phyloP scores from a whole-genome alignment of 1,284 basidiomycete genomes.

The Leucoagaricus sp. region DNA sequence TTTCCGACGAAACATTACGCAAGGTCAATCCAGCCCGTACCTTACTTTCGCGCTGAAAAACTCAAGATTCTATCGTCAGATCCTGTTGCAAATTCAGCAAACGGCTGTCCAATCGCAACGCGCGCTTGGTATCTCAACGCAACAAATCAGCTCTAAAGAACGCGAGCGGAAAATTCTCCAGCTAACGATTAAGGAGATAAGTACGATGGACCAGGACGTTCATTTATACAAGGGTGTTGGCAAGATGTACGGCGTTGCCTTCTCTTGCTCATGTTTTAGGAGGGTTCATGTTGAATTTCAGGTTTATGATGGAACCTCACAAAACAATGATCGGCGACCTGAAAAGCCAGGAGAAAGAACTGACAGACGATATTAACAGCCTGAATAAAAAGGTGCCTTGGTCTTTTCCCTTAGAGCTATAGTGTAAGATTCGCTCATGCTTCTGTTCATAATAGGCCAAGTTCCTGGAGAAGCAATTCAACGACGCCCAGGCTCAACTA shows the following conservation, averaged over 20 bases:
- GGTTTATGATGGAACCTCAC: constrained; percentile 89
- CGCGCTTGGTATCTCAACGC: constrained; percentile 67
- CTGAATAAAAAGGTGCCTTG: constrained; percentile 74
- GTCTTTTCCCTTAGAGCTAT: not conserved
- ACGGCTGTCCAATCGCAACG: constrained; percentile 82
- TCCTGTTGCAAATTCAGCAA: constrained; percentile 87
- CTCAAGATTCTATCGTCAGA: constrained; percentile 49
- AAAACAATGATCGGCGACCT: constrained; percentile 76
- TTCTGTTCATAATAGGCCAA: constrained; percentile 62
- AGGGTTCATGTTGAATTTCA: constrained; percentile 30
- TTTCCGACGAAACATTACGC: constrained; percentile 85
- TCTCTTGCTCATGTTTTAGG: not conserved
- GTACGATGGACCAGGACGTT: constrained; percentile 62
- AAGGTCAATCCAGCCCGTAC: constrained; percentile 52
- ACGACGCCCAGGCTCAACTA: constrained; percentile 83
- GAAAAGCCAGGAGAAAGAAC: constrained; percentile 74
- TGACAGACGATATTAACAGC: constrained; percentile 78
- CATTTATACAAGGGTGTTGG: constrained; percentile 90
- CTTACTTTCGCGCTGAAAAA: constrained; percentile 18
- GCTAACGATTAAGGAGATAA: constrained; percentile 80
- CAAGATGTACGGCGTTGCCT: constrained; percentile 70
- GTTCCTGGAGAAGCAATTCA: constrained; percentile 89
- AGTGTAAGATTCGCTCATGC: not conserved
- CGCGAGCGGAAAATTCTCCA: constrained; percentile 86
- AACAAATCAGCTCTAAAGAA: constrained; percentile 79